Conservation (phyloP, 2,329 filamentous ascomycete genomes). For the Mycogone perniciosa region DNA sequence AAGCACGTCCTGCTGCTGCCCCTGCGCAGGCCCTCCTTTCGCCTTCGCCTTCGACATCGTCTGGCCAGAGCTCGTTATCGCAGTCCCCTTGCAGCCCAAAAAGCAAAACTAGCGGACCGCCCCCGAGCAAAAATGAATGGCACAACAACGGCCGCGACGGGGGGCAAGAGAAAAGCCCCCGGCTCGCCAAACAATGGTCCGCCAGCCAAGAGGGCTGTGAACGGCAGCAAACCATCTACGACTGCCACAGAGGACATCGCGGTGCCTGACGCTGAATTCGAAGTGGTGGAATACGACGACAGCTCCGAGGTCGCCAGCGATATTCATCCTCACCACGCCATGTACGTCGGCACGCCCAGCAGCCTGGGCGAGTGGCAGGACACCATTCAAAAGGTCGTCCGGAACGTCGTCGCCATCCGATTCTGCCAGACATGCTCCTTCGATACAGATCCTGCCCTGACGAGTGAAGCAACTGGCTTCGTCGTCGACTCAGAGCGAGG, state of each 20-base stretch:
- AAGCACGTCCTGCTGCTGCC: not conserved
- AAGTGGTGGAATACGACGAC: slow-evolving; percentile 31
- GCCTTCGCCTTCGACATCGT: not conserved
- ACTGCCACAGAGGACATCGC: slow-evolving; percentile 34
- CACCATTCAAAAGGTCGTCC: slow-evolving; percentile 88
- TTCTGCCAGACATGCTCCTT: slow-evolving; percentile 98
- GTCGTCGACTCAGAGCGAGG: slow-evolving; percentile 92
- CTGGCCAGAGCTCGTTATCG: not conserved
- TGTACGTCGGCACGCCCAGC: slow-evolving; percentile 33
- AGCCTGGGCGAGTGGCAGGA: slow-evolving; percentile 74
- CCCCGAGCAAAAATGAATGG: slow-evolving; percentile 36
- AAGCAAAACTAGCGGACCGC: not conserved
- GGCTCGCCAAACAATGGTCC: slow-evolving; percentile 32
- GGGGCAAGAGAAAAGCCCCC: slow-evolving; percentile 48
- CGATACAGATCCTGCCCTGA: slow-evolving; percentile 90
- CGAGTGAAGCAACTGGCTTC: slow-evolving; percentile 94
- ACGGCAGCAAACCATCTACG: slow-evolving; percentile 40
- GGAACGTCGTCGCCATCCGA: slow-evolving; percentile 95
- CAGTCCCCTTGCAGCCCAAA: not conserved
- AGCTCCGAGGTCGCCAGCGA: slow-evolving; percentile 37
- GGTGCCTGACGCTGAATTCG: slow-evolving; percentile 37
- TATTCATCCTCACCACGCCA: slow-evolving; percentile 24
- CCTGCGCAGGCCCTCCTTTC: not conserved
- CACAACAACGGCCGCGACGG: slow-evolving; percentile 33
- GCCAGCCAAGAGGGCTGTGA: slow-evolving; percentile 32